Conservation (phyloP, 257 asterid genomes). For the Nyctanthes arbortristis region DNA sequence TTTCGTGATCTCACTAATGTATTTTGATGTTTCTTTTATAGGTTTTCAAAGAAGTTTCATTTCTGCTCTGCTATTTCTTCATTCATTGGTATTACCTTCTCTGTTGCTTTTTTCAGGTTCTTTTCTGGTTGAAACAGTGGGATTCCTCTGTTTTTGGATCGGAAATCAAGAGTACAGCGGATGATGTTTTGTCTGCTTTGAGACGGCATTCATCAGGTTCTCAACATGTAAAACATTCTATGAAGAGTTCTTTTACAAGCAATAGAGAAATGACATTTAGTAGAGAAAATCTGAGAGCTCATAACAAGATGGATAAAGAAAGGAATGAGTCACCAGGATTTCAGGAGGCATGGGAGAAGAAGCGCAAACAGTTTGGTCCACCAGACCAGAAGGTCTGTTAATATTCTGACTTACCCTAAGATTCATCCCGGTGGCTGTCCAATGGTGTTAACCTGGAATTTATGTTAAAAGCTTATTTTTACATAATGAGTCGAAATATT, state of each 20-base stretch:
- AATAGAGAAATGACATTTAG: slow-evolving; percentile 44
- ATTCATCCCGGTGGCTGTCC: background rate
- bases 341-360: slow-evolving; percentile 63
- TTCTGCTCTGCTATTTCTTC: slow-evolving; percentile 15
- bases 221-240: slow-evolving; percentile 52
- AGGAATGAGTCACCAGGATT: slow-evolving; percentile 42
- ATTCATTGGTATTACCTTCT: slow-evolving; percentile 14
- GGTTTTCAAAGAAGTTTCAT: slow-evolving; percentile 12
- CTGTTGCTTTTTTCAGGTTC: slow-evolving; percentile 61
- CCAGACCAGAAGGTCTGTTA: slow-evolving; percentile 83
- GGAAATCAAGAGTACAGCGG: slow-evolving; percentile 83
- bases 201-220: slow-evolving; percentile 74
- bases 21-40: slow-evolving; percentile 13
- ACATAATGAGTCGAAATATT: too few species aligned
- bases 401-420: slow-evolving; percentile 9
- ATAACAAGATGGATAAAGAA: slow-evolving; percentile 45
- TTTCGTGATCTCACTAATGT: slow-evolving; percentile 19
- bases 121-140: slow-evolving; percentile 98
- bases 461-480: too few species aligned
- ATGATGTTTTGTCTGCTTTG: slow-evolving; percentile 80
- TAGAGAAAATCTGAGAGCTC: slow-evolving; percentile 40
- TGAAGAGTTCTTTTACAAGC: slow-evolving; percentile 47
- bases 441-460: background rate
- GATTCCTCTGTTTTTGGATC: slow-evolving; percentile 93
- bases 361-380: slow-evolving; percentile 59